Evolutionary conservation across 148 eudicot genomes (phyloP).

Genomic region (Vaccinium vitisidaea): DNA sequence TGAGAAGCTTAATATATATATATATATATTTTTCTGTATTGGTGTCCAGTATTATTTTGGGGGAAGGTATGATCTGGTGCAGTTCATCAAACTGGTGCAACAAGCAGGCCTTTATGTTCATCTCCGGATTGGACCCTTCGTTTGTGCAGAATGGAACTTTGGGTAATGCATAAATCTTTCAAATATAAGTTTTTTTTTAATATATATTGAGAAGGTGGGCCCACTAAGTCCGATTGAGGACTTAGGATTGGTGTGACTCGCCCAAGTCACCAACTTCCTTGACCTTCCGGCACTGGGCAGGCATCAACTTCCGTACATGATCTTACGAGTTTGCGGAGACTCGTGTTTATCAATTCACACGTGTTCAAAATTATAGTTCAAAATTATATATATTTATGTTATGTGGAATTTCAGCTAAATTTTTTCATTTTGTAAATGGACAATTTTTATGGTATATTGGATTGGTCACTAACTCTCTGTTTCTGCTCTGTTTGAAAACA

Average conservation of each 20-base stretch:
- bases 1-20: neutral
- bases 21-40: neutral
- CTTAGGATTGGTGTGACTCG: too few relatives aligned
- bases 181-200: neutral
- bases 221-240: too few relatives aligned
- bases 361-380: too few relatives aligned
- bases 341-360: too few relatives aligned
- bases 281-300: too few relatives aligned
- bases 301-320: too few relatives aligned
- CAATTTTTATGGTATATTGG: neutral
- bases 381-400: neutral
- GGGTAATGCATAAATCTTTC: conserved; percentile 42
- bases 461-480: neutral
- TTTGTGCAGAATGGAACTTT: conserved; percentile 96
- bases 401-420: too few relatives aligned
- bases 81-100: conserved; percentile 64
- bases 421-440: neutral
- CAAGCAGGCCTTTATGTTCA: conserved; percentile 86
- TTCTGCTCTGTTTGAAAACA: conserved; percentile 37
- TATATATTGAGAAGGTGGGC: neutral
- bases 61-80: conserved; percentile 78
- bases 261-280: too few relatives aligned
- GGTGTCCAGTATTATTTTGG: conserved; percentile 75
- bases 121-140: conserved; percentile 89
- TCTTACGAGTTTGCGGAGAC: too few relatives aligned